Evolutionary conservation across 352 stramenopile genomes (phyloP).

Genomic region (Halophytophthora polymorphica): DNA sequence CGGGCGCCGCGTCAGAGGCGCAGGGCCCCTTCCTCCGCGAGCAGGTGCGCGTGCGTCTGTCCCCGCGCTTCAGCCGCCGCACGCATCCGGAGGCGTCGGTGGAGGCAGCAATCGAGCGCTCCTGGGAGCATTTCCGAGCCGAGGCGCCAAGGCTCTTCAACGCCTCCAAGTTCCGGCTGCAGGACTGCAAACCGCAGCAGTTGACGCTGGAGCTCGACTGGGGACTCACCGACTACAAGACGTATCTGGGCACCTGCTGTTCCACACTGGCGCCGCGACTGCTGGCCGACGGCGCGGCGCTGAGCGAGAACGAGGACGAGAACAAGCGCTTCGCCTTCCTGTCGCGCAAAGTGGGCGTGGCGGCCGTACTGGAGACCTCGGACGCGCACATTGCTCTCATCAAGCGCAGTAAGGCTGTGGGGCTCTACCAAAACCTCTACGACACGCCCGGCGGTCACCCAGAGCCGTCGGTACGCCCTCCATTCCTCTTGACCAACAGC

Average conservation of each 20-base stretch:
- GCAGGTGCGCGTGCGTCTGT: slow-evolving; percentile 48
- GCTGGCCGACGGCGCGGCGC: slow-evolving; percentile 25
- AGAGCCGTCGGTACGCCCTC: slow-evolving; percentile 42
- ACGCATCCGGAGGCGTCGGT: slow-evolving; percentile 37
- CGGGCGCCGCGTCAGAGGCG: slow-evolving; percentile 1
- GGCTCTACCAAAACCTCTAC: slow-evolving; percentile 67
- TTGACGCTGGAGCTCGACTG: slow-evolving; percentile 22
- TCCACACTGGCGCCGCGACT: slow-evolving; percentile 36
- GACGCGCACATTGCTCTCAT: slow-evolving; percentile 68
- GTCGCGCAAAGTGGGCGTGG: slow-evolving; percentile 80
- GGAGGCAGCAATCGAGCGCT: slow-evolving; percentile 33
- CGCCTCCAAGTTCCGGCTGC: slow-evolving; percentile 65
- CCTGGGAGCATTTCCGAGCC: slow-evolving; percentile 36
- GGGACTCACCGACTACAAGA: slow-evolving; percentile 70
- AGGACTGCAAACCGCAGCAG: slow-evolving; percentile 7
- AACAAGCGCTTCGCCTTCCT: slow-evolving; percentile 49
- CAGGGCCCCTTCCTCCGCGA: slow-evolving; percentile 21
- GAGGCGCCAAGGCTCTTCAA: slow-evolving; percentile 64
- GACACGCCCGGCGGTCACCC: slow-evolving; percentile 81
- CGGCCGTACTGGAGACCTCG: slow-evolving; percentile 57
- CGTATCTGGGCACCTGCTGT: slow-evolving; percentile 75
- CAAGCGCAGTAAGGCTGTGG: slow-evolving; percentile 57
- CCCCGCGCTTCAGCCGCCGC: slow-evolving; percentile 33
- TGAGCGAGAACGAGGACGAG: slow-evolving; percentile 16
- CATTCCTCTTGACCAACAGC: too few species aligned